Evolutionary conservation across 305 asterid species (phyloP).

Genomic region (Lippia alba): DNA sequence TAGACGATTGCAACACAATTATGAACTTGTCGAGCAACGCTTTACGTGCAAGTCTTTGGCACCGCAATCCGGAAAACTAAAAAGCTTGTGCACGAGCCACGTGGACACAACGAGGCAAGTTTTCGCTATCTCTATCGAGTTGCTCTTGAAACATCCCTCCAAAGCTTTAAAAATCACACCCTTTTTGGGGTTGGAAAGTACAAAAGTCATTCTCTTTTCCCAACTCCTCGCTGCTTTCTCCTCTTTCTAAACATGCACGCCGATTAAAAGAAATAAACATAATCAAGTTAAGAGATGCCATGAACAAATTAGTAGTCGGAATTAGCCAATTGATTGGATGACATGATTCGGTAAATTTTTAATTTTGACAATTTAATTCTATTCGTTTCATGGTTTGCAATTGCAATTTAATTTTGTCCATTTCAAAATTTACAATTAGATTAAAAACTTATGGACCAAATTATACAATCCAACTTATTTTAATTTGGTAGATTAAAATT

Average conservation of each 20-base stretch:
- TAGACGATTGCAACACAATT: slow-evolving; percentile 73
- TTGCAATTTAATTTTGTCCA: too few species aligned
- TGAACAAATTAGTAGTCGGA: too few species aligned
- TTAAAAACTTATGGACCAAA: too few species aligned
- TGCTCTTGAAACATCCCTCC: slow-evolving; percentile 74
- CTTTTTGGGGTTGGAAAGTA: slow-evolving; percentile 70
- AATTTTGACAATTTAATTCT: too few species aligned
- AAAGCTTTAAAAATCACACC: slow-evolving; percentile 71
- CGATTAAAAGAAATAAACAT: neutral
- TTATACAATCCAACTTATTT: too few species aligned
- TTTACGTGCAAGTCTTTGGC: slow-evolving; percentile 66
- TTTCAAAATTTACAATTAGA: too few species aligned
- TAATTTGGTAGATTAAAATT: too few species aligned
- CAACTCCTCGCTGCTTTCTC: slow-evolving; percentile 69
- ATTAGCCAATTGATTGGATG: too few species aligned
- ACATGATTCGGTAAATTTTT: too few species aligned
- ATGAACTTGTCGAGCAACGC: slow-evolving; percentile 75
- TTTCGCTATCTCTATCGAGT: slow-evolving; percentile 73
- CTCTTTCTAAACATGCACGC: slow-evolving; percentile 52
- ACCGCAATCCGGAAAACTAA: slow-evolving; percentile 71
- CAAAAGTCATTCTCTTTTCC: slow-evolving; percentile 79
- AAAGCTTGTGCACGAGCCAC: slow-evolving; percentile 84
- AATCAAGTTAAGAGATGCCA: too few species aligned
- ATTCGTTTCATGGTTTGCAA: too few species aligned
- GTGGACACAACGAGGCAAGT: slow-evolving; percentile 68